A percentile compares a stretch with the other conserved stretches of the same genome.
Conservation (phyloP, 1,284 basidiomycete species). For the Fistulinella cinereoalba region DNA sequence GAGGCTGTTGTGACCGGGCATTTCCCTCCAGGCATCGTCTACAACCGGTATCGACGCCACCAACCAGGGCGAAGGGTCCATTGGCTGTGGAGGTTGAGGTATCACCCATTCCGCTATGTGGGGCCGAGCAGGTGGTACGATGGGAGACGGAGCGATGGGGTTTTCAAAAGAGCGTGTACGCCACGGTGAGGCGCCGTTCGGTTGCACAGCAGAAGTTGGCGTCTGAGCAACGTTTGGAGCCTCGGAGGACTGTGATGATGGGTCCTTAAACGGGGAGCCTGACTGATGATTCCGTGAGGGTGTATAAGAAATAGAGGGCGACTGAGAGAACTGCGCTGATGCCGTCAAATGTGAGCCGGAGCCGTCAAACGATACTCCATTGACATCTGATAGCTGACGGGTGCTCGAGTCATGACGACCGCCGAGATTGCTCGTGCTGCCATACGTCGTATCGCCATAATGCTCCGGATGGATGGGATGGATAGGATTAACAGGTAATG, state of each 20-base stretch:
- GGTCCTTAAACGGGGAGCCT: slow-evolving; percentile 24
- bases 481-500: slow-evolving; percentile 21
- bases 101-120: slow-evolving; percentile 34
- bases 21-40: slow-evolving; percentile 48
- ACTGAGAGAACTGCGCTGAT: slow-evolving; percentile 24
- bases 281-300: slow-evolving; percentile 22
- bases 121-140: slow-evolving; percentile 20
- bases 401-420: slow-evolving; percentile 22
- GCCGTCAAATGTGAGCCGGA: slow-evolving; percentile 22
- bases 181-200: slow-evolving; percentile 25
- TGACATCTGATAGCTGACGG: slow-evolving; percentile 23
- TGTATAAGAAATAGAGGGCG: slow-evolving; percentile 29
- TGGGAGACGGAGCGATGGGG: slow-evolving; percentile 26
- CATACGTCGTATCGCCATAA: slow-evolving; percentile 25
- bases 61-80: slow-evolving; percentile 54
- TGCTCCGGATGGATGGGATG: slow-evolving; percentile 28
- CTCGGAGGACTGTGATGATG: slow-evolving; percentile 19
- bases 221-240: slow-evolving; percentile 18
- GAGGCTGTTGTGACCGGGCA: slow-evolving; percentile 45
- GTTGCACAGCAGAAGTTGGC: slow-evolving; percentile 25
- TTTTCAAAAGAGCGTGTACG: slow-evolving; percentile 20
- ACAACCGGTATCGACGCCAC: slow-evolving; percentile 42
- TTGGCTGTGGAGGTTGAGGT: slow-evolving; percentile 16
- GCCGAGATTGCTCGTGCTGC: slow-evolving; percentile 19
- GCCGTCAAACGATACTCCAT: slow-evolving; percentile 23